phyloP scores from a whole-genome alignment of 805 yeast species.

The Suhomyces sp. region DNA sequence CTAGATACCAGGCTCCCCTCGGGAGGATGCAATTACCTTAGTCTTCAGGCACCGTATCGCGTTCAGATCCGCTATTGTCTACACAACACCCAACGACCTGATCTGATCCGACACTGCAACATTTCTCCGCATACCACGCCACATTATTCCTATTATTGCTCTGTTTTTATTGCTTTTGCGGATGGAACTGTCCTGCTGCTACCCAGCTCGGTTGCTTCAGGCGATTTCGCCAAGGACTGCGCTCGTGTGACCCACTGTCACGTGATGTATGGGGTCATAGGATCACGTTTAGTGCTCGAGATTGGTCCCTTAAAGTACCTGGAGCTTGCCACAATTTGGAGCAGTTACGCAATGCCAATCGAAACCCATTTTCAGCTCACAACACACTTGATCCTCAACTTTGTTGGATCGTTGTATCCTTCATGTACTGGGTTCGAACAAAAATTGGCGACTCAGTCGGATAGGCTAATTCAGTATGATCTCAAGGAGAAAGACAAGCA shows the following conservation, averaged over 20 bases:
- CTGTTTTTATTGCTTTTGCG: background rate
- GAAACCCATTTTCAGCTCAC: conserved; percentile 23
- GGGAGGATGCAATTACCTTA: background rate
- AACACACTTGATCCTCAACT: conserved; percentile 17
- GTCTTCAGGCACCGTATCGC: background rate
- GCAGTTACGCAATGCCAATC: background rate
- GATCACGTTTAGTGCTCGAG: background rate
- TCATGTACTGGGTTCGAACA: conserved; percentile 7
- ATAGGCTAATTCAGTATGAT: conserved; percentile 13
- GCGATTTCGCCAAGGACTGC: background rate
- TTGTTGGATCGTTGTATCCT: conserved; percentile 15
- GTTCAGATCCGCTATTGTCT: background rate
- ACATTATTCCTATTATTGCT: background rate
- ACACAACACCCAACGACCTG: background rate
- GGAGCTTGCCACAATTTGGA: no score
- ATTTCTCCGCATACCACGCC: background rate
- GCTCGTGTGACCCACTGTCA: background rate
- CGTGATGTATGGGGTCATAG: background rate
- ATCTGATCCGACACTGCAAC: background rate
- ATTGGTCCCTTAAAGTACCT: background rate
- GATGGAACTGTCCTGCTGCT: background rate
- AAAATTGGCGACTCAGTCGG: conserved; percentile 1
- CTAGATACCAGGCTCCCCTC: background rate
- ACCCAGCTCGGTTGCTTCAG: background rate
- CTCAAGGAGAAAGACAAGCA: conserved; percentile 6